phyloP scores from a whole-genome alignment of 805 yeast genomes.

The Clavispora phyllophila region DNA sequence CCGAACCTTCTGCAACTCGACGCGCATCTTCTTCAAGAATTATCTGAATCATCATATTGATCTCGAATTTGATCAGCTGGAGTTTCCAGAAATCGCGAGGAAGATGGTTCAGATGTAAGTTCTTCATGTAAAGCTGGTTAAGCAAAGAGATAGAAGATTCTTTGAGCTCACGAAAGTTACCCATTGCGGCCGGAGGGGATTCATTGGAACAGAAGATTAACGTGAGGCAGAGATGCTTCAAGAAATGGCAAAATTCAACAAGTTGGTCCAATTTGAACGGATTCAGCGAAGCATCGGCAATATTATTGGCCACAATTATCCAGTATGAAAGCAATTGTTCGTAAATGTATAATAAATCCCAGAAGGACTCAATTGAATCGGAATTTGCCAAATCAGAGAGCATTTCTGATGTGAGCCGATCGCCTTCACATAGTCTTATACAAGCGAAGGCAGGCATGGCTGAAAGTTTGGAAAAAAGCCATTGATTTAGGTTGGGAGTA shows the following conservation, averaged over 20 bases:
- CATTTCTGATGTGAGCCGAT: not conserved
- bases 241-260: conserved; percentile 38
- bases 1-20: conserved; percentile 8
- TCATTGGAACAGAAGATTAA: conserved; percentile 35
- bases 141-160: conserved; percentile 46
- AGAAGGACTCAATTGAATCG: conserved; percentile 16
- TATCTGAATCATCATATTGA: conserved; percentile 30
- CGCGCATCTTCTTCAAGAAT: conserved; percentile 43
- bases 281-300: conserved; percentile 45
- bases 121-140: conserved; percentile 61
- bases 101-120: conserved; percentile 55
- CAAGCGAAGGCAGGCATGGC: conserved; percentile 13
- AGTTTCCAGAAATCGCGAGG: conserved; percentile 51
- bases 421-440: conserved; percentile 8
- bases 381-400: not conserved
- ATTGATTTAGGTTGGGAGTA: conserved; percentile 34
- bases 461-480: conserved; percentile 25
- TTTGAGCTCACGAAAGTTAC: conserved; percentile 13
- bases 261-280: conserved; percentile 39
- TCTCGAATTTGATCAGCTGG: conserved; percentile 23
- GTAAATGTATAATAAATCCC: conserved; percentile 42
- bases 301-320: conserved; percentile 62
- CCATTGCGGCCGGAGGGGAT: not conserved
- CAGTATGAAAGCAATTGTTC: conserved; percentile 64
- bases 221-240: conserved; percentile 47